Evolutionary conservation across 2,329 filamentous ascomycete species (phyloP).

Genomic region (Aspergillus caelatus): DNA sequence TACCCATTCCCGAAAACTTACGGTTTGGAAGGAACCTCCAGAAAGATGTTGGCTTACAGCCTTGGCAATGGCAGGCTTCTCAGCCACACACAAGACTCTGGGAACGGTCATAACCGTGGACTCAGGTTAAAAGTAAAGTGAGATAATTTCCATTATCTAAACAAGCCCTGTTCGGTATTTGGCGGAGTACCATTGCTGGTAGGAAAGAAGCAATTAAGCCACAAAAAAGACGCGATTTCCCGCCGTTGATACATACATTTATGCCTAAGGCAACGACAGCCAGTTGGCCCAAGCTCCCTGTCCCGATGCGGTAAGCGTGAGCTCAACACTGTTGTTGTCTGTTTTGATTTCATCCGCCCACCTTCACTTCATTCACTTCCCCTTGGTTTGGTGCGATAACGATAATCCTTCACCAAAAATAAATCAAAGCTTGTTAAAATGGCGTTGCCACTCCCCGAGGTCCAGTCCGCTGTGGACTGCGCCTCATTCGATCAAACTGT

Average conservation of each 20-base stretch:
- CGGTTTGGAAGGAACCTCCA: slow-evolving; percentile 71
- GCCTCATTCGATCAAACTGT: slow-evolving; percentile 75
- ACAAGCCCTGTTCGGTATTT: background rate
- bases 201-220: background rate
- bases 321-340: slow-evolving; percentile 5
- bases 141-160: background rate
- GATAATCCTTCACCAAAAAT: background rate
- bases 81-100: slow-evolving; percentile 74
- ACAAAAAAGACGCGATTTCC: slow-evolving; percentile 9
- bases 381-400: background rate
- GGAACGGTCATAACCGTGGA: slow-evolving; percentile 17
- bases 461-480: slow-evolving; percentile 73
- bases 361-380: background rate
- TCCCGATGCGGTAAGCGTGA: slow-evolving; percentile 11
- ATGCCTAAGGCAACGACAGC: background rate
- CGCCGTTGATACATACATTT: background rate
- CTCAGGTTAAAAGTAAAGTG: background rate
- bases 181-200: background rate
- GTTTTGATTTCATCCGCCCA: slow-evolving; percentile 11
- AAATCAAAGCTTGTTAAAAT: slow-evolving; percentile 39
- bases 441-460: slow-evolving; percentile 66
- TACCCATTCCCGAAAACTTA: slow-evolving; percentile 48
- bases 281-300: background rate
- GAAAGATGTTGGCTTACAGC: slow-evolving; percentile 88
- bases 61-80: slow-evolving; percentile 94